Conservation (phyloP, 2,329 filamentous ascomycete species). For the Colletotrichum agaves region DNA sequence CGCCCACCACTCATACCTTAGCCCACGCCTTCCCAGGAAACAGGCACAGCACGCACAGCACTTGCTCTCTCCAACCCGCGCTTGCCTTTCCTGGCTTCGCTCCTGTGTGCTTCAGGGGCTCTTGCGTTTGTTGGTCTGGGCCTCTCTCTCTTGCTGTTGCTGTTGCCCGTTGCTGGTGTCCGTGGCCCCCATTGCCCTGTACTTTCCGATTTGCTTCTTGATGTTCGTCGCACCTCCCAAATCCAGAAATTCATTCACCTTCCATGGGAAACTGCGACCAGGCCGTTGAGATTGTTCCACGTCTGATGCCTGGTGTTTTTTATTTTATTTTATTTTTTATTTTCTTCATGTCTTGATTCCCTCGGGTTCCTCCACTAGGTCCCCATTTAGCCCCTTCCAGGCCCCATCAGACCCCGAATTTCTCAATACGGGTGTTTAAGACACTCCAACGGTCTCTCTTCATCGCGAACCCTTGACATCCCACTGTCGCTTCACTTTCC, state of each 20-base stretch:
- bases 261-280: background rate
- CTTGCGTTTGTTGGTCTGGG: slow-evolving; percentile 30
- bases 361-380: background rate
- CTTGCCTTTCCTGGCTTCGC: background rate
- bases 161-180: background rate
- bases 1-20: slow-evolving; percentile 25
- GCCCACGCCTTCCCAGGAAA: slow-evolving; percentile 2
- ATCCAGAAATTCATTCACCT: slow-evolving; percentile 23
- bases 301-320: background rate
- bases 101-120: slow-evolving; percentile 36
- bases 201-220: background rate
- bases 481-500: slow-evolving; percentile 2
- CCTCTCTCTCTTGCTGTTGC: background rate
- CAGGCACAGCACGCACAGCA: slow-evolving; percentile 6
- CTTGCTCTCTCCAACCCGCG: background rate
- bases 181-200: no score
- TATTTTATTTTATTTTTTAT: slow-evolving; percentile 4
- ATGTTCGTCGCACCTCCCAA: background rate
- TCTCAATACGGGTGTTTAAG: slow-evolving; percentile 8
- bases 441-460: slow-evolving; percentile 6
- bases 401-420: background rate
- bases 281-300: slow-evolving; percentile 1
- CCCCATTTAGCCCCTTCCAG: background rate
- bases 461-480: background rate
- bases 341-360: background rate